phyloP scores from a whole-genome alignment of 352 stramenopile species.

The Phytopythium helicoides region DNA sequence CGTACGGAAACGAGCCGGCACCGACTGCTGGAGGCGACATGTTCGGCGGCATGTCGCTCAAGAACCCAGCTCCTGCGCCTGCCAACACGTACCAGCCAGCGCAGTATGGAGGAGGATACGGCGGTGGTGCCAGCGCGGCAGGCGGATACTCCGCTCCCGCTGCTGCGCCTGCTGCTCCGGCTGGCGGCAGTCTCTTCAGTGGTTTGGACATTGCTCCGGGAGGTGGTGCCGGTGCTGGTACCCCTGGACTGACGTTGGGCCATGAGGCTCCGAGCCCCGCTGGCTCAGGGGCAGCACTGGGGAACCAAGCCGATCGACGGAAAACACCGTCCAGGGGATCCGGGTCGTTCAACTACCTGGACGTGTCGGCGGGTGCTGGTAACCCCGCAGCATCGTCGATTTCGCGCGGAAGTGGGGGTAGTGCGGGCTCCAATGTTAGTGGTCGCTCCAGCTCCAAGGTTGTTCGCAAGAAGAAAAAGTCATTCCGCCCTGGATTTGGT shows the following conservation, averaged over 20 bases:
- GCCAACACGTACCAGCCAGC: slow-evolving; percentile 18
- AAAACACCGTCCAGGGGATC: slow-evolving; percentile 26
- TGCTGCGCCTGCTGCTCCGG: slow-evolving; percentile 3
- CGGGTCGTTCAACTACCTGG: slow-evolving; percentile 64
- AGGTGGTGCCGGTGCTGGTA: slow-evolving; percentile 2
- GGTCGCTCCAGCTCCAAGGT: slow-evolving; percentile 39
- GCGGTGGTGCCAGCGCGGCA: slow-evolving; percentile 3
- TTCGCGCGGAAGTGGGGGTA: slow-evolving; percentile 22
- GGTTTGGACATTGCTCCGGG: slow-evolving; percentile 43
- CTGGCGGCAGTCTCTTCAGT: slow-evolving; percentile 39
- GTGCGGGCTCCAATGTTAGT: slow-evolving; percentile 22
- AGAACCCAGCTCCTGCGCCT: slow-evolving; percentile 17
- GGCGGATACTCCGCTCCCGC: slow-evolving; percentile 3
- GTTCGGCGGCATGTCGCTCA: slow-evolving; percentile 79
- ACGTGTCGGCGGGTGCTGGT: slow-evolving; percentile 28
- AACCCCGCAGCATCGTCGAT: slow-evolving; percentile 13
- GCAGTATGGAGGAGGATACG: slow-evolving; percentile 31
- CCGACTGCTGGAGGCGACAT: slow-evolving; percentile 36
- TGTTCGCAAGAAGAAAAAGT: slow-evolving; percentile 87
- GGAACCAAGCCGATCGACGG: slow-evolving; percentile 29
- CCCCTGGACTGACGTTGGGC: slow-evolving; percentile 7
- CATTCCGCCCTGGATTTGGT: slow-evolving; percentile 79
- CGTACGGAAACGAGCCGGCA: slow-evolving; percentile 20
- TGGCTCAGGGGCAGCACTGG: slow-evolving; percentile 6
- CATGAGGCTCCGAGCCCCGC: slow-evolving; percentile 15